Conservation (phyloP, 495 filamentous ascomycete genomes). For the Cercophora newfieldiana region DNA sequence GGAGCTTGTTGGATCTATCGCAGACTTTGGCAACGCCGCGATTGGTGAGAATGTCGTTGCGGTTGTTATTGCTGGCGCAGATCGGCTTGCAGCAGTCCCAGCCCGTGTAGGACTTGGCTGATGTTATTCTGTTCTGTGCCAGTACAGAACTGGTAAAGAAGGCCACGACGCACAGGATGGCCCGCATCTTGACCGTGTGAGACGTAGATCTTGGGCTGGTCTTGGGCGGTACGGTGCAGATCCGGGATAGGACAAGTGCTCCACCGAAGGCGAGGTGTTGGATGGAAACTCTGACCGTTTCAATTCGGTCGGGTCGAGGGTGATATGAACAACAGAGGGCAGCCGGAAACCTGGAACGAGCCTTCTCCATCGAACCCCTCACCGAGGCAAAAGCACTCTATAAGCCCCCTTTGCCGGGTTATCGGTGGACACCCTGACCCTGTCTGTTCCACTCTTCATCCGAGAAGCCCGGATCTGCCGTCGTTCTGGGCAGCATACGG, state of each 20-base stretch:
- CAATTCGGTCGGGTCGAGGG: too few species aligned
- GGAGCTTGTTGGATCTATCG: constrained; percentile 44
- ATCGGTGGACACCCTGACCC: background rate
- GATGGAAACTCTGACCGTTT: too few species aligned
- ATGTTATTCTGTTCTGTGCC: constrained; percentile 6
- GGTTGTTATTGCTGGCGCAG: constrained; percentile 16
- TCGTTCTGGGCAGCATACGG: background rate
- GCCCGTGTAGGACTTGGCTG: constrained; percentile 25
- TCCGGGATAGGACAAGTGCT: too few species aligned
- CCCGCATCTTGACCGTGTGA: background rate
- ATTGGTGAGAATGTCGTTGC: constrained; percentile 5
- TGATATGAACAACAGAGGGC: background rate
- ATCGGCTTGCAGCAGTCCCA: constrained; percentile 30
- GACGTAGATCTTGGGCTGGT: background rate
- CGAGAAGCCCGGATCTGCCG: constrained; percentile 4
- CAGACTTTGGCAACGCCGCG: constrained; percentile 43
- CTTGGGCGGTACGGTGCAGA: too few species aligned
- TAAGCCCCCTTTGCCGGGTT: background rate
- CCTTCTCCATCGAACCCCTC: background rate
- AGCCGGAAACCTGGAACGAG: background rate
- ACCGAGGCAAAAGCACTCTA: background rate
- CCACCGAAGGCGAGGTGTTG: too few species aligned
- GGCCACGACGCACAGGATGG: background rate
- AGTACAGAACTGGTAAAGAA: background rate
- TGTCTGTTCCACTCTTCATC: background rate